phyloP scores from a whole-genome alignment of 768 basidiomycete species.

The Termitomyces eurrhizus region DNA sequence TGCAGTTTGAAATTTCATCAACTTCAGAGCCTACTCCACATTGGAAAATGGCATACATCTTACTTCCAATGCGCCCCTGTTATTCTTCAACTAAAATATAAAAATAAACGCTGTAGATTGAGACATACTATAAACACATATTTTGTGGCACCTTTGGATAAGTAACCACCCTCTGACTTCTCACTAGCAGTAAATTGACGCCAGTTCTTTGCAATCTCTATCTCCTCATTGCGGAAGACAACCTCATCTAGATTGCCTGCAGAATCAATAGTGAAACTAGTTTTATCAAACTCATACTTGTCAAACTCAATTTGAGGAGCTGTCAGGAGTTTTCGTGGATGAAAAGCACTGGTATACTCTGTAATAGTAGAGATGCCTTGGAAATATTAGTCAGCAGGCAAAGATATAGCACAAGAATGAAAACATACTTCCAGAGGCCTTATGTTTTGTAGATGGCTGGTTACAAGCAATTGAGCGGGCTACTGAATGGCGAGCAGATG shows the following conservation, averaged over 20 bases:
- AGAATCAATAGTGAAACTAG: background rate
- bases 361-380: background rate
- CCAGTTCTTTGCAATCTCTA: background rate
- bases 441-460: background rate
- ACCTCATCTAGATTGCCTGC: background rate
- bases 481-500: background rate
- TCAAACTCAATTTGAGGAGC: background rate
- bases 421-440: background rate
- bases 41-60: background rate
- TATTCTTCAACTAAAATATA: background rate
- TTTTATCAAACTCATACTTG: background rate
- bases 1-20: background rate
- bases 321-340: background rate
- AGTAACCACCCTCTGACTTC: background rate
- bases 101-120: background rate
- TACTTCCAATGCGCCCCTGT: background rate
- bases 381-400: background rate
- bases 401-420: background rate
- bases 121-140: background rate
- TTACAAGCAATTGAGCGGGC: background rate
- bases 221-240: background rate
- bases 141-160: background rate
- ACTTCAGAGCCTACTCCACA: background rate
- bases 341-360: background rate
- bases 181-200: background rate